Evolutionary conservation across 2,329 filamentous ascomycete genomes (phyloP), one percentile per base, ranked within the genome.

Genomic region (Fusarium sp.): DNA sequence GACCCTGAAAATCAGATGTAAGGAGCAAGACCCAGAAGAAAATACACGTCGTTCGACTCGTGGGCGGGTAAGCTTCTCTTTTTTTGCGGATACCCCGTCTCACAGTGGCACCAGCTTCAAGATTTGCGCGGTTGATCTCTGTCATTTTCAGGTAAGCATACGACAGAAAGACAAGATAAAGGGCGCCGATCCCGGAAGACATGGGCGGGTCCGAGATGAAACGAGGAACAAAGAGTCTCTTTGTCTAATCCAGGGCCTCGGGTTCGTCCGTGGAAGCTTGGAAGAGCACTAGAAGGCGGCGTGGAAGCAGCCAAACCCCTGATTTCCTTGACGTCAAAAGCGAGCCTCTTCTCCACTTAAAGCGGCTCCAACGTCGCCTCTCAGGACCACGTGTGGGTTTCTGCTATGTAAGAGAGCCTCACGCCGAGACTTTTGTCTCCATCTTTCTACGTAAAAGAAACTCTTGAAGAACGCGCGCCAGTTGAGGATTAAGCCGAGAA

Each of bases 391-490:
- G 33, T 33, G 65, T 69, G 69, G 70, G 65, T 73, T 66, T 65
- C 20, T 45, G 25, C 18, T 72, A 62, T 67, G 63, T 64, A 54
- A 47, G 7, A 63, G 52, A 60, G 38, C 45, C 47, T 62, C 25
- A 71, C 57, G 73, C 73, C 74, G 57, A 75, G 73, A 57, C 33
- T 66, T 63, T 70, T 59, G 65, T 54, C 68, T 74, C 73, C 73
- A 74, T 74, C 62, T 65, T 72, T 70, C 66, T 75, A 75, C 73
- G 73, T 75, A 75, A 75, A 74, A 75, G 70, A 76, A 75, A 75
- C 54, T 45, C 56, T 56, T 66, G 5, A 31, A n/a, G 14, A 64
- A 33, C 36, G 5, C 33, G 20, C 11, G 20, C 59, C 69, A 73
- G 62, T 64, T 63, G 63, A 25, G 40, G 50, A 67, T 59, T 47